A percentile compares a stretch with the other conserved stretches of the same genome.
Evolutionary conservation across 371 early-diverging fungal genomes (phyloP).

Genomic region (Actinomucor elegans): DNA sequence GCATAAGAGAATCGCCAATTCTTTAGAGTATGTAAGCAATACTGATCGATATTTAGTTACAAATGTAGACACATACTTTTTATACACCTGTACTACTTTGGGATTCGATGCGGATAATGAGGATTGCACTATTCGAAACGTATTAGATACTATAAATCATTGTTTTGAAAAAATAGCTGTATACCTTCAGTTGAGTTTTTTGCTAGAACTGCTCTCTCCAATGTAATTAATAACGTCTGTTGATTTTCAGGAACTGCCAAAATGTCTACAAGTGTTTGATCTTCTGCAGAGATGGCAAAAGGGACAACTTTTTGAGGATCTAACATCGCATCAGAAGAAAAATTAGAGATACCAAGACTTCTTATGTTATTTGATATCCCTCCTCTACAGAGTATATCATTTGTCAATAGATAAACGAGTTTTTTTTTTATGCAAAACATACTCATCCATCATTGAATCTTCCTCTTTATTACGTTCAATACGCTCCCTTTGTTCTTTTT

Average conservation of each 20-base stretch:
- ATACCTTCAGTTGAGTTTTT: not conserved
- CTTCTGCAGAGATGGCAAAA: too few species aligned
- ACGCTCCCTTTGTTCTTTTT: constrained; percentile 1
- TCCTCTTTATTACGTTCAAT: constrained; percentile 3
- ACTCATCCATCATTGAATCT: not conserved
- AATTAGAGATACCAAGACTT: not conserved
- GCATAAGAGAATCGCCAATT: constrained; percentile 82
- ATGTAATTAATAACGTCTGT: not conserved
- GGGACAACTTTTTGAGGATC: too few species aligned
- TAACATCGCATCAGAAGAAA: too few species aligned
- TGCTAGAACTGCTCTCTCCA: not conserved
- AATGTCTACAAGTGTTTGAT: too few species aligned
- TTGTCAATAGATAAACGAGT: too few species aligned
- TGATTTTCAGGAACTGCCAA: not conserved
- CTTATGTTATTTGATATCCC: too few species aligned
- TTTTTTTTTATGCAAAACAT: too few species aligned
- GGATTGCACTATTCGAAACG: not conserved
- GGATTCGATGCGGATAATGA: constrained; percentile 60
- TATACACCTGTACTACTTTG: constrained; percentile 90
- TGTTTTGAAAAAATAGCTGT: not conserved
- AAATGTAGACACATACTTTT: constrained; percentile 68
- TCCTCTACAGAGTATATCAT: too few species aligned
- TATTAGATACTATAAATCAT: too few species aligned
- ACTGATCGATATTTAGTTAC: too few species aligned
- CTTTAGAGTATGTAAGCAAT: too few species aligned